Conservation (phyloP, 192 early-diverging fungal genomes). For the Phycomyces nitens region DNA sequence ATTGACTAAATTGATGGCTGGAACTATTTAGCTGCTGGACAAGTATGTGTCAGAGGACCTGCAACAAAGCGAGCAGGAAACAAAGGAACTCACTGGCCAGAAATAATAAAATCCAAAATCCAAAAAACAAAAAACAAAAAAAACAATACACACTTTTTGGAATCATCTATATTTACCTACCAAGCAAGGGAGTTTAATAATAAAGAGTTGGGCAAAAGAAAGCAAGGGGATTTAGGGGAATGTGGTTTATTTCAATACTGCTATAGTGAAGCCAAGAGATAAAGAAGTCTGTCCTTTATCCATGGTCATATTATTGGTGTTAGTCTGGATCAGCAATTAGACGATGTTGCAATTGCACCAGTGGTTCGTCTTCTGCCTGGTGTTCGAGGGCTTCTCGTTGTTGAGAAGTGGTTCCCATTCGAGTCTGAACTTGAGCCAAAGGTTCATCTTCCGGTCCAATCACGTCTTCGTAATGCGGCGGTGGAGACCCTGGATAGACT, state of each 20-base stretch:
- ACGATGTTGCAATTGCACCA: too few relatives aligned
- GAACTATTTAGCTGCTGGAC: constrained; percentile 32
- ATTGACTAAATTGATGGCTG: background rate
- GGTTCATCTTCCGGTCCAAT: constrained; percentile 15
- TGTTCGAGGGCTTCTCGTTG: too few relatives aligned
- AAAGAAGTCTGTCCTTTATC: too few relatives aligned
- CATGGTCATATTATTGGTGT: too few relatives aligned
- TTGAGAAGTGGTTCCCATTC: background rate
- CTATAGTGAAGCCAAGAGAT: too few relatives aligned
- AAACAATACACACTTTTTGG: background rate
- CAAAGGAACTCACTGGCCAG: constrained; percentile 27
- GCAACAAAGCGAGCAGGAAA: constrained; percentile 30
- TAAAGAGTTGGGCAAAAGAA: too few relatives aligned
- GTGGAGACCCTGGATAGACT: constrained; percentile 10
- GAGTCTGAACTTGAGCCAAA: constrained; percentile 8
- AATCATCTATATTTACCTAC: too few relatives aligned
- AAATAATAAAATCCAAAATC: constrained; percentile 18
- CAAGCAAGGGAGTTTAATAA: too few relatives aligned
- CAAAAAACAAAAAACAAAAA: background rate
- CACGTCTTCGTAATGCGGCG: constrained; percentile 13
- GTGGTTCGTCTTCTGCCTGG: too few relatives aligned
- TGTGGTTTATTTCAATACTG: too few relatives aligned
- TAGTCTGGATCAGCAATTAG: too few relatives aligned
- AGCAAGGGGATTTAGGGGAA: too few relatives aligned
- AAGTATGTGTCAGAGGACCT: constrained; percentile 43